Evolutionary conservation across 1,284 basidiomycete species (phyloP), one percentile per base, ranked within the genome.

Genomic region (Tylopilus sp.): DNA sequence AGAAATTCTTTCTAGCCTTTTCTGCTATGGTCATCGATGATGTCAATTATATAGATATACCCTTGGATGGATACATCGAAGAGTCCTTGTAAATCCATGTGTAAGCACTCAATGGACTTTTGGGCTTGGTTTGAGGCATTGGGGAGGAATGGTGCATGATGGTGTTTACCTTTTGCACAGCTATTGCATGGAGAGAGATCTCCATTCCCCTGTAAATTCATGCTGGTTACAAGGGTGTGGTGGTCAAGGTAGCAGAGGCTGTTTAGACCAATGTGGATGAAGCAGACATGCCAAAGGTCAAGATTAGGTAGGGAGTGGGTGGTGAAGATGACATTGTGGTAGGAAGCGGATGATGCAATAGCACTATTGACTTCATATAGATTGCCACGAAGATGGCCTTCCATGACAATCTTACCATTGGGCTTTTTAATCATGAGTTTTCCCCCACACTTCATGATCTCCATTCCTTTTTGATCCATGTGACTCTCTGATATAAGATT

Each of bases 1-100:
- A 57, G 38, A 18, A 41, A 57, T 11, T 58, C 46, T 10, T 55
- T 55, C 52, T 46, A 53, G 0, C 52, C 46, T 34, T 58, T 54
- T 30, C 18, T 15, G 33, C 45, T 57, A 10, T 53, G 17, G 30
- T 57, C 43, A 15, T 58, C 40, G 0, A 58, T 31, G 0, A 55
- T 15, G 2, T n/a, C 39, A 1, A 55, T n/a, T 15, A 44, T 54
- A 11, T 58, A 58, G 0, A 4, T 12, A 1, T 44, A 50, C 1
- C 48, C 53, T 29, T 20, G 39, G 24, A 53, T 44, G 1, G 40
- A 57, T 4, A 26, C 11, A n/a, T 44, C 4, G 5, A 56, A 55
- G 0, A 34, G 51, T 1, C 54, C 56, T 20, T 56, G 47, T 18
- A 55, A 18, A 12, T 57, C 53, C 53, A 52, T 50, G 20, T 57